These are phyloP conservation scores for Casaregolazyma suthepensis DNA, from an alignment of 1,139 yeast species.

Conservation along the genomic window DNA sequence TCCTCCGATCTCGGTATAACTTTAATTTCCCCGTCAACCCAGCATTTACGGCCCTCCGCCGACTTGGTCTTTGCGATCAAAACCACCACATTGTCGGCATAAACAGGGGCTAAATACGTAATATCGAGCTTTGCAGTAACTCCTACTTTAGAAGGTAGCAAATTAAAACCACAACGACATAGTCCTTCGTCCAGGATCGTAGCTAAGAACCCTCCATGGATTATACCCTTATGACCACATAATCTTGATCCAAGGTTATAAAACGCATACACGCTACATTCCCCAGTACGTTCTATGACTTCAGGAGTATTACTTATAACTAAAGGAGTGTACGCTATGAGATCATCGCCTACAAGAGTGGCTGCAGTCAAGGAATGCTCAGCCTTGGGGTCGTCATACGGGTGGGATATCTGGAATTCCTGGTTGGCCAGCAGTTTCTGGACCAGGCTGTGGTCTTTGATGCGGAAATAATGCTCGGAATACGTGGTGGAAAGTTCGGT, in stretches of 20 bases:
- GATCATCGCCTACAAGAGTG: slow-evolving; percentile 27
- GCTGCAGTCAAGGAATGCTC: slow-evolving; percentile 31
- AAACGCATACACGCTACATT: slow-evolving; percentile 33
- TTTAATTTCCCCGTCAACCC: slow-evolving; percentile 50
- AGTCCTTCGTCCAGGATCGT: slow-evolving; percentile 82
- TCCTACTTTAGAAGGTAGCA: slow-evolving; percentile 79
- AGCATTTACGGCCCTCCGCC: slow-evolving; percentile 72
- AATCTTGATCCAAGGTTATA: slow-evolving; percentile 66
- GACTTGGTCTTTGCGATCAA: slow-evolving; percentile 63
- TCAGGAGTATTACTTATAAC: slow-evolving; percentile 24
- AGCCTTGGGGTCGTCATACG: slow-evolving; percentile 24
- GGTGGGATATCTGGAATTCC: slow-evolving; percentile 20
- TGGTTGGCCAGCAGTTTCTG: slow-evolving; percentile 19
- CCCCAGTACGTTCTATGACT: slow-evolving; percentile 16
- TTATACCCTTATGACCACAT: slow-evolving; percentile 62
- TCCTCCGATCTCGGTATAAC: slow-evolving; percentile 16
- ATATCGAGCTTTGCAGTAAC: slow-evolving; percentile 78
- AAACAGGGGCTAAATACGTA: slow-evolving; percentile 58
- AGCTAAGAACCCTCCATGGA: slow-evolving; percentile 84
- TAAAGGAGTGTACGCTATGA: slow-evolving; percentile 31
- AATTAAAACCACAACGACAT: slow-evolving; percentile 80
- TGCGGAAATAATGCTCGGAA: slow-evolving; percentile 17
- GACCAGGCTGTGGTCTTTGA: slow-evolving; percentile 23
- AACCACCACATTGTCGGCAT: slow-evolving; percentile 60
- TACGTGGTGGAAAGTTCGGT: slow-evolving; percentile 4